Percentiles rank a stretch among this genome's conserved stretches.
Conservation (phyloP, 768 basidiomycete species). For the Suillus weaverae region DNA sequence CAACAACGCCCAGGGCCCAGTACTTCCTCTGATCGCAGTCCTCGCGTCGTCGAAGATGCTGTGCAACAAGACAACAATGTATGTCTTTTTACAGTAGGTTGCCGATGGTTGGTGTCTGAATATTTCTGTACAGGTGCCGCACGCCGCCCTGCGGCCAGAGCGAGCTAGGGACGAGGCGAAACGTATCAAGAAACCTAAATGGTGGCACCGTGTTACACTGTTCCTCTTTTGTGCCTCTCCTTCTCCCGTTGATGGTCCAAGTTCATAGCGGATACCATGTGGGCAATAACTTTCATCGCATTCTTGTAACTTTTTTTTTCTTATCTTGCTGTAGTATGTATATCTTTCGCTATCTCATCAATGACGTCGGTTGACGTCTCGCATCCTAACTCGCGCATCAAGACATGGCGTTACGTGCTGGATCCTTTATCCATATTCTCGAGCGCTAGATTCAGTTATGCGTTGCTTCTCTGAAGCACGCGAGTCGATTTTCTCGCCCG, state of each 20-base stretch:
- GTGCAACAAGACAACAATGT: not conserved
- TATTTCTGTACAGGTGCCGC: not conserved
- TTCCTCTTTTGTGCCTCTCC: not conserved
- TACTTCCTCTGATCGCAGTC: not conserved
- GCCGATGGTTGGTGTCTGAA: not conserved
- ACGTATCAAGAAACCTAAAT: not conserved
- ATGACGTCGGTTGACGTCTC: not conserved
- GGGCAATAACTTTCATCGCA: not conserved
- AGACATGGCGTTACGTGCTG: not conserved
- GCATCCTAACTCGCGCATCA: not conserved
- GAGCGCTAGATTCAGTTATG: not conserved
- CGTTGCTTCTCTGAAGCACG: too few relatives aligned
- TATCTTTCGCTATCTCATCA: not conserved
- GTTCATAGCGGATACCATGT: not conserved
- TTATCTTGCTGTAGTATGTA: not conserved
- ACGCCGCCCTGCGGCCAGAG: not conserved
- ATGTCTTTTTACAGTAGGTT: not conserved
- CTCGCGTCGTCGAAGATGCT: not conserved
- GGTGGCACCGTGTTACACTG: not conserved
- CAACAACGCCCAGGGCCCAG: not conserved
- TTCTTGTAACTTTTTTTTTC: conserved; percentile 11
- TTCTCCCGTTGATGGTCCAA: not conserved
- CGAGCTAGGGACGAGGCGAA: not conserved
- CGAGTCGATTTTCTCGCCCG: too few relatives aligned
- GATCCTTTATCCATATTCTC: not conserved